These are phyloP conservation scores for Hemileccinum rubropunctum DNA, from an alignment of 768 basidiomycete species.

Conservation along the genomic window DNA sequence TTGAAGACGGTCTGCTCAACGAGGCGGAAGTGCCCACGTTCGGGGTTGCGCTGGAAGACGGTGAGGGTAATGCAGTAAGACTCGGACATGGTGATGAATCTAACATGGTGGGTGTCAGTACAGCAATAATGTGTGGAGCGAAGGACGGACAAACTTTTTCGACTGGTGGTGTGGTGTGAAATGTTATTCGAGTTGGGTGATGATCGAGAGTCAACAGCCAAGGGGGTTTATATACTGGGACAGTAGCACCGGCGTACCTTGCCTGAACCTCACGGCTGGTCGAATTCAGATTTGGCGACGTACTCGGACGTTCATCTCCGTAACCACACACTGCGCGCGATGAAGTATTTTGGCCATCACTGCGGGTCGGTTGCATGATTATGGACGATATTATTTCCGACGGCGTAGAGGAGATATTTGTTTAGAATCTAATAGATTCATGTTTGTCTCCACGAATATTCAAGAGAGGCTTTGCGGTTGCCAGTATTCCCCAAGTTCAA, in stretches of 20 bases:
- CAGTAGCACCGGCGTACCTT: not conserved
- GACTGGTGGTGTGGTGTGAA: not conserved
- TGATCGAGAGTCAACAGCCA: not conserved
- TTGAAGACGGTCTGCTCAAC: slow-evolving; percentile 7
- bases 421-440: no score
- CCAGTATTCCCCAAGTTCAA: no score
- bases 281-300: not conserved
- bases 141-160: slow-evolving; percentile 3
- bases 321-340: no score
- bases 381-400: no score
- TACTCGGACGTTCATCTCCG: not conserved
- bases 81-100: slow-evolving; percentile 9
- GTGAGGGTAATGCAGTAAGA: not conserved
- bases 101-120: not conserved
- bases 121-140: not conserved
- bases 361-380: no score
- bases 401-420: no score
- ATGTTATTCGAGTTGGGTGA: not conserved
- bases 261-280: no score
- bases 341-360: no score
- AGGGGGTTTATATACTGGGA: not conserved
- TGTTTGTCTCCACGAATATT: no score
- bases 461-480: no score
- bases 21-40: not conserved
- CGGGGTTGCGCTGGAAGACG: slow-evolving; percentile 5